Evolutionary conservation across 768 basidiomycete species (phyloP).

Genomic region (Hortiboletus campestris): DNA sequence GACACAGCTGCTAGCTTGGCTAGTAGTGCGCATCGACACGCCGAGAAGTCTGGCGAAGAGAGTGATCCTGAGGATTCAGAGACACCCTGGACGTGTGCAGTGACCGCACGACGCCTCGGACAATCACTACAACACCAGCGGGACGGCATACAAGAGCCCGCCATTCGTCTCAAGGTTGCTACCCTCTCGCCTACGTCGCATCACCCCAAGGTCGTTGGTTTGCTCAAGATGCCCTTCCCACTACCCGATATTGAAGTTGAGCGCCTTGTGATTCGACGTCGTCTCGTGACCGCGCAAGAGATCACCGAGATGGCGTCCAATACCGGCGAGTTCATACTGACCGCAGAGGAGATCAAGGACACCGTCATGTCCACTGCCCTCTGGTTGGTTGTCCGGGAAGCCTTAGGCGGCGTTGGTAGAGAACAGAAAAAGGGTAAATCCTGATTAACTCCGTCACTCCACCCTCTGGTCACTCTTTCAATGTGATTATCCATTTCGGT

Average conservation of each 20-base stretch:
- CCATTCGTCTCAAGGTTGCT: constrained; percentile 61
- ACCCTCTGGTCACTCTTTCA: neutral
- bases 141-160: constrained; percentile 5
- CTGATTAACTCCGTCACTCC: constrained; percentile 29
- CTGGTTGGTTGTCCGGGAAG: constrained; percentile 90
- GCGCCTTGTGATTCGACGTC: constrained; percentile 48
- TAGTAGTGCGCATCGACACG: constrained; percentile 17
- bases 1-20: constrained; percentile 26
- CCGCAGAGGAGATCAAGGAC: constrained; percentile 93
- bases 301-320: constrained; percentile 22
- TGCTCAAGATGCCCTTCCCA: constrained; percentile 89
- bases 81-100: constrained; percentile 92
- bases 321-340: constrained; percentile 51
- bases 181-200: constrained; percentile 91
- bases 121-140: constrained; percentile 7
- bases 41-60: constrained; percentile 63
- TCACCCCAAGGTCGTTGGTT: constrained; percentile 91
- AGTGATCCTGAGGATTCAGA: constrained; percentile 97
- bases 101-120: constrained; percentile 55
- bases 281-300: constrained; percentile 37
- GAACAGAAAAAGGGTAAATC: constrained; percentile 74
- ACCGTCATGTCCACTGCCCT: constrained; percentile 84
- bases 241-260: constrained; percentile 81
- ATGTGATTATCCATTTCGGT: constrained; percentile 18
- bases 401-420: constrained; percentile 87